phyloP scores from a whole-genome alignment of 805 yeast genomes.

The Pichia membranifaciens region DNA sequence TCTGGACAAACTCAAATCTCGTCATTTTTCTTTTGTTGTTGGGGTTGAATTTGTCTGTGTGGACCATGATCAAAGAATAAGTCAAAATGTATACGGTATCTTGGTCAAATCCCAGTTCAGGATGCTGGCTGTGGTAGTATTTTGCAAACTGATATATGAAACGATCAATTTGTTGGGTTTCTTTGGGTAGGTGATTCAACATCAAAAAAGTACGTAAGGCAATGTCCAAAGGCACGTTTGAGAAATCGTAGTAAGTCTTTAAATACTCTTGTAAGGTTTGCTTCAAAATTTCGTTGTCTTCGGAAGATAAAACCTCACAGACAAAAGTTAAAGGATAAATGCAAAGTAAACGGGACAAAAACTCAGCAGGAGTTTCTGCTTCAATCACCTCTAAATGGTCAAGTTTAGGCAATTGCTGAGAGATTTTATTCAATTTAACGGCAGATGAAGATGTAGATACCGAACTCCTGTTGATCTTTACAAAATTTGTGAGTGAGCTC shows the following conservation, averaged over 20 bases:
- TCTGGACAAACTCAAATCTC: constrained; percentile 52
- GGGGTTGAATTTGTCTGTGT: constrained; percentile 67
- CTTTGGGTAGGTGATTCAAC: constrained; percentile 57
- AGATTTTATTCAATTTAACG: background rate
- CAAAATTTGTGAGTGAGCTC: constrained; percentile 27
- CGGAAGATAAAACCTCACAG: constrained; percentile 27
- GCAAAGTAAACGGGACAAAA: constrained; percentile 28
- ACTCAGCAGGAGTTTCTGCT: constrained; percentile 29
- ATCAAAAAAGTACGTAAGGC: constrained; percentile 56
- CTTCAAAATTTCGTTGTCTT: constrained; percentile 27
- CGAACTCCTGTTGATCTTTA: constrained; percentile 20
- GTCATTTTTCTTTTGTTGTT: constrained; percentile 65
- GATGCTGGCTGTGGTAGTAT: constrained; percentile 43
- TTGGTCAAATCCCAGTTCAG: constrained; percentile 29
- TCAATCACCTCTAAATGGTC: background rate
- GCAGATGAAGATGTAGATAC: background rate
- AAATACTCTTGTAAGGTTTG: constrained; percentile 22
- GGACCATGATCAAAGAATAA: constrained; percentile 63
- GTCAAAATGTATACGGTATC: constrained; percentile 59
- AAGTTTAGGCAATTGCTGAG: background rate
- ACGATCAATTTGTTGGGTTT: constrained; percentile 72
- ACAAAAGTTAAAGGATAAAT: constrained; percentile 24
- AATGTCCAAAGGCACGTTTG: constrained; percentile 56
- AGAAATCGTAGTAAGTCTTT: constrained; percentile 41
- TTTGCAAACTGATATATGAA: constrained; percentile 52